These are phyloP conservation scores for Tolypocladium capitatum DNA, from an alignment of 2,329 filamentous ascomycete genomes.

Conservation along the genomic window DNA sequence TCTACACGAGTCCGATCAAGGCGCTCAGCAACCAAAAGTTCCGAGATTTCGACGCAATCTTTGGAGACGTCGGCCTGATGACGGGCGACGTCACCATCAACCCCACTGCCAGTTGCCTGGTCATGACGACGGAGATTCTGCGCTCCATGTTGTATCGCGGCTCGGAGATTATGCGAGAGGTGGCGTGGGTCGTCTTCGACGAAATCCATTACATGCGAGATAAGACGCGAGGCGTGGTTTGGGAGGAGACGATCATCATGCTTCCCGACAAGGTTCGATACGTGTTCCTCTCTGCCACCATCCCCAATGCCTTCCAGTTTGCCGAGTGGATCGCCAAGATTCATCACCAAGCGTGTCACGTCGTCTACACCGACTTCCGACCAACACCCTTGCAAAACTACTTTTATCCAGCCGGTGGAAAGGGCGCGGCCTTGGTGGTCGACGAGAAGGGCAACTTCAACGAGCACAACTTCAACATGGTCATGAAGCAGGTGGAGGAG, in stretches of 20 bases:
- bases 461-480: conserved; percentile 94
- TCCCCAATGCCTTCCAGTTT: conserved; percentile 98
- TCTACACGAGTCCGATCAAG: conserved; percentile 99
- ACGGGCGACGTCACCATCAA: conserved; percentile 99
- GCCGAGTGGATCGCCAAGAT: conserved; percentile 99
- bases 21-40: conserved; percentile 98
- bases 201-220: conserved; percentile 98
- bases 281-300: conserved; percentile 94
- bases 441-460: conserved; percentile 95
- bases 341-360: conserved; percentile 93
- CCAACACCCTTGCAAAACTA: conserved; percentile 96
- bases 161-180: conserved; percentile 98
- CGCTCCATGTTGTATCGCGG: conserved; percentile 96
- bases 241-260: conserved; percentile 98
- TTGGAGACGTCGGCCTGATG: conserved; percentile 95
- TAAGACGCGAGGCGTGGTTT: conserved; percentile 87
- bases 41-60: conserved; percentile 87
- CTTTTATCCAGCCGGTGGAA: conserved; percentile 86
- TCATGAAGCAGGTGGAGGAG: conserved; percentile 80
- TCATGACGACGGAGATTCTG: conserved; percentile 99
- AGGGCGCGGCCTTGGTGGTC: conserved; percentile 86
- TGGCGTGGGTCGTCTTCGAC: conserved; percentile 96
- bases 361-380: conserved; percentile 97
- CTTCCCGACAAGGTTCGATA: conserved; percentile 97
- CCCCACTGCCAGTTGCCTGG: conserved; percentile 89